These are phyloP conservation scores for Aspergillus versicolor DNA, from an alignment of 2,329 filamentous ascomycete genomes.

Conservation along the genomic window DNA sequence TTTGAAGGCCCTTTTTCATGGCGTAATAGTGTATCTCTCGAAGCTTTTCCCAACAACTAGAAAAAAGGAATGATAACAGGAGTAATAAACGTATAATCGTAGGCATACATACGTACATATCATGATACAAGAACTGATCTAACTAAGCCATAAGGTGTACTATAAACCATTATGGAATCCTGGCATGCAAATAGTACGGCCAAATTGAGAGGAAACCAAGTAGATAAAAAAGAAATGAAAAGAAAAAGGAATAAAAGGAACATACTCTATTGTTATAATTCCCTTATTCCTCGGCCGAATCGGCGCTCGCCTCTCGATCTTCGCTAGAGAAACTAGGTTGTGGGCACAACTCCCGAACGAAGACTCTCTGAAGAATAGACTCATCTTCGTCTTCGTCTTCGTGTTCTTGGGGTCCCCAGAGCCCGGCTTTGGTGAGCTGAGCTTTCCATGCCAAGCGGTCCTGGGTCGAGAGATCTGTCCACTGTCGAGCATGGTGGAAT, in stretches of 20 bases:
- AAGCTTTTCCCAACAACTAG: not conserved
- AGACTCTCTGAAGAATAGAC: not conserved
- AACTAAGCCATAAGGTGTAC: not conserved
- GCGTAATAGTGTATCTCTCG: not conserved
- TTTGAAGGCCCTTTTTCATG: not conserved
- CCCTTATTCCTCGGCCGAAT: not conserved
- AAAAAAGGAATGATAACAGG: not conserved
- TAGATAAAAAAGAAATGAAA: not conserved
- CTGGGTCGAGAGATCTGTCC: not conserved
- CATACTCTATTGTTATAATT: not conserved
- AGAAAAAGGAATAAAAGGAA: not conserved
- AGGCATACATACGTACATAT: not conserved
- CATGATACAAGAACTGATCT: not conserved
- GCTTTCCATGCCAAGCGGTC: constrained; percentile 5
- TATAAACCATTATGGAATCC: too few species aligned
- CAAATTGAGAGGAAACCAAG: not conserved
- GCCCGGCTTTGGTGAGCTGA: constrained; percentile 1
- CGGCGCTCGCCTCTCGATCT: not conserved
- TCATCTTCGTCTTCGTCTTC: constrained; percentile 4
- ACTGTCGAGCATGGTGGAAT: not conserved
- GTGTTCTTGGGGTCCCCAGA: not conserved
- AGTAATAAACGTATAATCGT: constrained; percentile 6
- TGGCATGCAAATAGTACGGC: not conserved
- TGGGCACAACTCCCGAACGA: constrained; percentile 1
- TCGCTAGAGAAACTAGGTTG: not conserved